Conservation (phyloP, 2,329 filamentous ascomycete genomes). For the Pseudocercospora crystallina region DNA sequence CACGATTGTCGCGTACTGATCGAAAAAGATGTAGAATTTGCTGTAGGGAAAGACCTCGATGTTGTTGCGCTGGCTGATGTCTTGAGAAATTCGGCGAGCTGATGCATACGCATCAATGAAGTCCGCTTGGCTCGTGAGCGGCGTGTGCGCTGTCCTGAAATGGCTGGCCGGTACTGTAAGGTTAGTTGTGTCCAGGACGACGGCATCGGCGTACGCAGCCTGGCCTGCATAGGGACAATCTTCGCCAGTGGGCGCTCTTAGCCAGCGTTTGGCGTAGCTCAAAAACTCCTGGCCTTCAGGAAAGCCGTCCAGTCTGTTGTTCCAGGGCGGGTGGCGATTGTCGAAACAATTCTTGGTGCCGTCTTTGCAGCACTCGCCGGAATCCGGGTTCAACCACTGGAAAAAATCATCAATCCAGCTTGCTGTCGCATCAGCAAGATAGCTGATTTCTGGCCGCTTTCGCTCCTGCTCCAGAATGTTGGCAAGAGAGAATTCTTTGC, state of each 20-base stretch:
- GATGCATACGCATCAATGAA: conserved; percentile 90
- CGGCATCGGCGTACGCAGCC: conserved; percentile 80
- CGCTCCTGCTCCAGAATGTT: conserved; percentile 93
- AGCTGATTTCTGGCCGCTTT: conserved; percentile 83
- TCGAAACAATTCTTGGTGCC: conserved; percentile 69
- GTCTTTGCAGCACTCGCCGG: conserved; percentile 71
- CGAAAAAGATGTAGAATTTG: conserved; percentile 98
- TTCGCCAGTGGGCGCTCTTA: conserved; percentile 74
- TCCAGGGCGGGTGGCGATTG: conserved; percentile 77
- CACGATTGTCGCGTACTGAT: conserved; percentile 88
- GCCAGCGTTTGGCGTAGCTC: conserved; percentile 79
- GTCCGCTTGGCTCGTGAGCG: conserved; percentile 81
- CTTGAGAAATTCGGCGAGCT: conserved; percentile 80
- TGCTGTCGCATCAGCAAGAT: conserved; percentile 81
- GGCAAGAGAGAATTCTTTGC: conserved; percentile 76
- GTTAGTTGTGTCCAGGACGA: conserved; percentile 70
- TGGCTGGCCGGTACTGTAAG: conserved; percentile 76
- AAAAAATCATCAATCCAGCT: conserved; percentile 98
- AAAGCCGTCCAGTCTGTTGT: conserved; percentile 86
- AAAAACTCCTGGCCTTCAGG: conserved; percentile 91
- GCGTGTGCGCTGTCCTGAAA: conserved; percentile 87
- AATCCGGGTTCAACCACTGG: conserved; percentile 87
- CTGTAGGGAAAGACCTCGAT: conserved; percentile 93
- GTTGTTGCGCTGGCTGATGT: conserved; percentile 71
- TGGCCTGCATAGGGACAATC: conserved; percentile 86